Evolutionary conservation across 768 basidiomycete species (phyloP).

Genomic region (Lepiota venenata): DNA sequence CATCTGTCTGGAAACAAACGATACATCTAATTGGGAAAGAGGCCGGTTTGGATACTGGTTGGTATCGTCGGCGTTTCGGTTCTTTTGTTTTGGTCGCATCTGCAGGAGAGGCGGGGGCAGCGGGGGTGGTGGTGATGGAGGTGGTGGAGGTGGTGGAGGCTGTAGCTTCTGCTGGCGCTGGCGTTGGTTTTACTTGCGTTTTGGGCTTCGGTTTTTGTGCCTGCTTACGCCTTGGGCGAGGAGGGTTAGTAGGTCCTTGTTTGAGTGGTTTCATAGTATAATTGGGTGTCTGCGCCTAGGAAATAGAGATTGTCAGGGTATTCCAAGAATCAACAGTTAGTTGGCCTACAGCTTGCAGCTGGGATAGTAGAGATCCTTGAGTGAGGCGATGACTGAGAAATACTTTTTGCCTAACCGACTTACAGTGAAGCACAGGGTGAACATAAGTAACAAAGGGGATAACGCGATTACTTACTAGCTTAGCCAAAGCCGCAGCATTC

Average conservation of each 20-base stretch:
- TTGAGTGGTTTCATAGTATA: slow-evolving; percentile 58
- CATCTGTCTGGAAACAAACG: slow-evolving; percentile 62
- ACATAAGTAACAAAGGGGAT: not conserved
- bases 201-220: slow-evolving; percentile 24
- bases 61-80: slow-evolving; percentile 6
- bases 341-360: slow-evolving; percentile 54
- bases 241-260: slow-evolving; percentile 34
- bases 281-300: slow-evolving; percentile 39
- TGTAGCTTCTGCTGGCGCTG: slow-evolving; percentile 13
- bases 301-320: not conserved
- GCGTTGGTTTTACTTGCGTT: slow-evolving; percentile 21
- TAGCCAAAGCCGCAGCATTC: slow-evolving; percentile 39
- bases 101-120: slow-evolving; percentile 8
- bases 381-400: slow-evolving; percentile 59
- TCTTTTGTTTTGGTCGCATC: slow-evolving; percentile 8
- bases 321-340: not conserved
- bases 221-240: slow-evolving; percentile 24
- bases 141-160: slow-evolving; percentile 9
- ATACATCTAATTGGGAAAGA: slow-evolving; percentile 42
- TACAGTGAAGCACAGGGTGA: slow-evolving; percentile 1
- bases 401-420: slow-evolving; percentile 39
- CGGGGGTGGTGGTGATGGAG: too few relatives aligned
- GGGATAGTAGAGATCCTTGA: slow-evolving; percentile 50
- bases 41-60: slow-evolving; percentile 1
- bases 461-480: slow-evolving; percentile 35